Conservation (phyloP, 2,329 filamentous ascomycete genomes). For the Fusarium redolens region DNA sequence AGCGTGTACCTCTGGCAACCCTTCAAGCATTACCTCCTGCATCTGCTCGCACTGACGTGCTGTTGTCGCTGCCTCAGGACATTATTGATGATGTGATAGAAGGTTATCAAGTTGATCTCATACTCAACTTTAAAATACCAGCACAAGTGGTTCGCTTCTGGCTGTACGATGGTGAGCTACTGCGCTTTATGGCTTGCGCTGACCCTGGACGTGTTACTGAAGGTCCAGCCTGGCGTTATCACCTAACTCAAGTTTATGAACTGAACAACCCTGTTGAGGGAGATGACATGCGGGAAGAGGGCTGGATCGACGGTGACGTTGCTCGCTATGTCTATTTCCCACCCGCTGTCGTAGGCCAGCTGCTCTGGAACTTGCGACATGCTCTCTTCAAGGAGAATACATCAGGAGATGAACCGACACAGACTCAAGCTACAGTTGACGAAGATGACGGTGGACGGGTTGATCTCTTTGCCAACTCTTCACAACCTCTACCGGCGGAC, state of each 20-base stretch:
- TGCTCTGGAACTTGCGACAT: constrained; percentile 68
- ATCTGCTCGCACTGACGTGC: constrained; percentile 63
- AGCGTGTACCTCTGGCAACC: constrained; percentile 62
- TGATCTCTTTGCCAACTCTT: constrained; percentile 38
- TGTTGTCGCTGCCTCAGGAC: constrained; percentile 61
- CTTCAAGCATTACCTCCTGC: constrained; percentile 61
- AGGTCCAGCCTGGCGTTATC: constrained; percentile 44
- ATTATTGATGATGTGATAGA: constrained; percentile 61
- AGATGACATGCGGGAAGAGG: constrained; percentile 63
- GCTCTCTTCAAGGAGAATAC: constrained; percentile 55
- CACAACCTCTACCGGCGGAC: constrained; percentile 14
- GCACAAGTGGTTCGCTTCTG: constrained; percentile 68
- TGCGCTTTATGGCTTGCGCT: constrained; percentile 70
- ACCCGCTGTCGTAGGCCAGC: constrained; percentile 66
- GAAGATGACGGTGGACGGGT: constrained; percentile 32
- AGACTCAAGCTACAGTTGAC: constrained; percentile 13
- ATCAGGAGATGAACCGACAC: constrained; percentile 36
- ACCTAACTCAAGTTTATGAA: constrained; percentile 64
- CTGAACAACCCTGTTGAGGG: constrained; percentile 69
- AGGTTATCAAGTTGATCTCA: constrained; percentile 65
- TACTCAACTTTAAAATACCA: constrained; percentile 67
- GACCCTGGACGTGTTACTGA: constrained; percentile 53
- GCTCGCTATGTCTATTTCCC: constrained; percentile 65
- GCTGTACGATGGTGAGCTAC: constrained; percentile 66
- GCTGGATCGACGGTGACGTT: constrained; percentile 64